Conservation (phyloP, 2,329 filamentous ascomycete species). For the Fusarium solani-melongenae region DNA sequence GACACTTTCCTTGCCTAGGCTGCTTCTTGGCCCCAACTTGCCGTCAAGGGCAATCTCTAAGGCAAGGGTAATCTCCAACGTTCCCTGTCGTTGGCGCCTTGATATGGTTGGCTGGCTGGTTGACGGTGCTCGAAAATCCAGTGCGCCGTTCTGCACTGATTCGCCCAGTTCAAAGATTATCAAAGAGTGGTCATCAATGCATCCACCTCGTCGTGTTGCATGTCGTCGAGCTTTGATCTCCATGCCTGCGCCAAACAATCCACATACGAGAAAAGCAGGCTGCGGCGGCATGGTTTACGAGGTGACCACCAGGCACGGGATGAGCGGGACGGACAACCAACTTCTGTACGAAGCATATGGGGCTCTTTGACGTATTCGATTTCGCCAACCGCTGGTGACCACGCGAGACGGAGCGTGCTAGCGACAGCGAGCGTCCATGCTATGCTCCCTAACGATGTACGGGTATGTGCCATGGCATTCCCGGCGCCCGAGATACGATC, state of each 20-base stretch:
- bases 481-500: slow-evolving; percentile 22
- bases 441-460: slow-evolving; percentile 1
- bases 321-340: slow-evolving; percentile 26
- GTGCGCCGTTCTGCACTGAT: slow-evolving; percentile 18
- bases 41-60: slow-evolving; percentile 24
- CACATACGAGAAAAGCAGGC: slow-evolving; percentile 40
- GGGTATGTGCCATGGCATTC: slow-evolving; percentile 9
- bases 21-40: slow-evolving; percentile 3
- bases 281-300: slow-evolving; percentile 42
- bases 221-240: slow-evolving; percentile 17
- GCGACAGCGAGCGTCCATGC: slow-evolving; percentile 8
- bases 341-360: slow-evolving; percentile 21
- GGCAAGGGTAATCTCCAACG: slow-evolving; percentile 5
- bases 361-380: slow-evolving; percentile 35
- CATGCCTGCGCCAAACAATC: slow-evolving; percentile 16
- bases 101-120: slow-evolving; percentile 31
- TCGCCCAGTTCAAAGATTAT: slow-evolving; percentile 30
- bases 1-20: slow-evolving; percentile 4
- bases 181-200: slow-evolving; percentile 36
- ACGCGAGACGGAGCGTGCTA: slow-evolving; percentile 22
- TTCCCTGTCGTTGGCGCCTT: slow-evolving; percentile 18
- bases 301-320: slow-evolving; percentile 32
- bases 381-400: slow-evolving; percentile 33
- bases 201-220: slow-evolving; percentile 29
- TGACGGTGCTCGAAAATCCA: slow-evolving; percentile 1